phyloP scores from a whole-genome alignment of 208 protist species.

The Acanthamoeba lenticulata region DNA sequence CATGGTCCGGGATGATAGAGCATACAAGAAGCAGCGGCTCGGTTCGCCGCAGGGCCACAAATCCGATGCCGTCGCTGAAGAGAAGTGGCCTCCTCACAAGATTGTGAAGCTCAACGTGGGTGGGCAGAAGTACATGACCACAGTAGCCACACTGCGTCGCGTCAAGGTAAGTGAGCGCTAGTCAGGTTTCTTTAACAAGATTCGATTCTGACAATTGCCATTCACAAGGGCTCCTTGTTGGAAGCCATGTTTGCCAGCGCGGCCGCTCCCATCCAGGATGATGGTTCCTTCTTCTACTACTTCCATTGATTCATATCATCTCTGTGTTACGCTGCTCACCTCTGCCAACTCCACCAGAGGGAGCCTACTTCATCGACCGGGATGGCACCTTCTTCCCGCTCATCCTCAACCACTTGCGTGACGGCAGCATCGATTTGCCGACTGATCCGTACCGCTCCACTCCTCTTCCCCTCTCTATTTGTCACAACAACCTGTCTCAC shows the following conservation, averaged over 20 bases:
- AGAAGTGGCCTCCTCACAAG: not conserved
- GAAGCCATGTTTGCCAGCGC: not conserved
- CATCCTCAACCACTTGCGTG: not conserved
- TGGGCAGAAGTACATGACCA: slow-evolving; percentile 8
- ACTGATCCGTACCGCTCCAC: not conserved
- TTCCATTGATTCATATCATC: too few relatives aligned
- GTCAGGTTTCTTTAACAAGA: too few relatives aligned
- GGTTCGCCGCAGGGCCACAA: not conserved
- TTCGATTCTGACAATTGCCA: too few relatives aligned
- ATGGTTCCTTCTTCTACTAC: too few relatives aligned
- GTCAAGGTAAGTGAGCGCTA: too few relatives aligned
- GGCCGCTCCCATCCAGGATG: not conserved
- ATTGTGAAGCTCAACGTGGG: slow-evolving; percentile 2
- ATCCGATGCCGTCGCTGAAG: not conserved
- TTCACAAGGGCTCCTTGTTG: not conserved
- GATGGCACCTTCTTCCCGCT: slow-evolving; percentile 8
- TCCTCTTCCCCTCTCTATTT: not conserved
- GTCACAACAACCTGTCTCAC: not conserved
- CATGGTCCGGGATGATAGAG: too few relatives aligned
- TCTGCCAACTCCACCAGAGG: not conserved
- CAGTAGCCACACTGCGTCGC: not conserved
- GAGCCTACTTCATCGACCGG: not conserved
- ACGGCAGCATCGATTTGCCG: slow-evolving; percentile 1
- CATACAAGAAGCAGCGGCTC: too few relatives aligned
- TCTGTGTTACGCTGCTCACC: not conserved